phyloP scores from a whole-genome alignment of 2,329 filamentous ascomycete species.

The Immersiporthe knoxdaviesiana region DNA sequence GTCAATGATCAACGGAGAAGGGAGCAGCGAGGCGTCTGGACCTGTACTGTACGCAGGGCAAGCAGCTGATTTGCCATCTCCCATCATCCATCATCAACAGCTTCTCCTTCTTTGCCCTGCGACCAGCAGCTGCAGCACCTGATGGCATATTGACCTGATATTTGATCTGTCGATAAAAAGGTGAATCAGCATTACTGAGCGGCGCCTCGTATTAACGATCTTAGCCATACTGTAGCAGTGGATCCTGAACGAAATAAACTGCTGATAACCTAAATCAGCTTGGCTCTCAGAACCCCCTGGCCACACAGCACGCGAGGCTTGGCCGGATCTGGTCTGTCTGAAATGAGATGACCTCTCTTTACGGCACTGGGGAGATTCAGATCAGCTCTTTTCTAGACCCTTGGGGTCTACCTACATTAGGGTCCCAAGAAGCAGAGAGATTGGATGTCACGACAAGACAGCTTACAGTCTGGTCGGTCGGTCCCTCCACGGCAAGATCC shows the following conservation, averaged over 20 bases:
- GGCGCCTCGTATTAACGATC: neutral
- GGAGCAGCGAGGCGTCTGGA: neutral
- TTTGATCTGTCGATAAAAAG: neutral
- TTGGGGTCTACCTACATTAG: neutral
- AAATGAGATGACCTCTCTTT: constrained; percentile 15
- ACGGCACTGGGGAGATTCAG: constrained; percentile 2
- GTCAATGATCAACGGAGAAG: neutral
- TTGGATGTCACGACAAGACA: neutral
- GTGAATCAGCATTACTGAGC: neutral
- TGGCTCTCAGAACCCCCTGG: constrained; percentile 14
- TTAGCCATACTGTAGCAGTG: constrained; percentile 18
- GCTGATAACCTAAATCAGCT: constrained; percentile 20
- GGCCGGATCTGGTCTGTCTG: constrained; percentile 16
- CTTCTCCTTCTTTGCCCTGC: neutral
- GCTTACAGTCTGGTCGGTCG: neutral
- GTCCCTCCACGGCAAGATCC: neutral
- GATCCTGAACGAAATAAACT: constrained; percentile 11
- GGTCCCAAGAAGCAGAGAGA: neutral
- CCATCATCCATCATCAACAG: neutral
- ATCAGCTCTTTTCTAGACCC: neutral
- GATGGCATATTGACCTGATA: neutral
- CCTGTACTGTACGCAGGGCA: too few species aligned
- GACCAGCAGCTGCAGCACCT: neutral
- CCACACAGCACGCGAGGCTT: constrained; percentile 9
- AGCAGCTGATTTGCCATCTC: neutral